Evolutionary conservation across 2,329 filamentous ascomycete species (phyloP).

Genomic region (Colletotrichum tropicale): DNA sequence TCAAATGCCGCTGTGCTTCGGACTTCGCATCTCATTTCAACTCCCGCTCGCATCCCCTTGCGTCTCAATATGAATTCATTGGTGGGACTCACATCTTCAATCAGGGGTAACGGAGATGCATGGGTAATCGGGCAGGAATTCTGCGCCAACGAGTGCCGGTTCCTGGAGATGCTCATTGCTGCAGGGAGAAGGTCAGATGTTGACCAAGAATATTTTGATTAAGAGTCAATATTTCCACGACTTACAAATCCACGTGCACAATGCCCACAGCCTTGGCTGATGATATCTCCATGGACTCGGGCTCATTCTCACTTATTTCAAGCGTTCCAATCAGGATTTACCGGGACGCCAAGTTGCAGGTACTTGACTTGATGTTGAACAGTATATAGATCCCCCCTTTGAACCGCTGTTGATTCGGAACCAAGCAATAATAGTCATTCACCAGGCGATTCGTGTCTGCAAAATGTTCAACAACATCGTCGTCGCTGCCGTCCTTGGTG

Average conservation of each 20-base stretch:
- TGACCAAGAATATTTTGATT: background rate
- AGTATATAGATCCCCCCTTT: background rate
- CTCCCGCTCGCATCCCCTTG: background rate
- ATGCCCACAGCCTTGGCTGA: background rate
- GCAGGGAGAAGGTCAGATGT: background rate
- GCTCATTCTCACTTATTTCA: background rate
- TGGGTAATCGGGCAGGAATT: background rate
- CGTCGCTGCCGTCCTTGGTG: background rate
- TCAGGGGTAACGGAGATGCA: background rate
- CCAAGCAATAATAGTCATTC: too few species aligned
- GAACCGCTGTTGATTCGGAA: too few species aligned
- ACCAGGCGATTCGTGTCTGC: too few species aligned
- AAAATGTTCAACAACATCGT: background rate
- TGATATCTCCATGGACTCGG: background rate
- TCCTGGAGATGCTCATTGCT: background rate
- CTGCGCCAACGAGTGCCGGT: background rate
- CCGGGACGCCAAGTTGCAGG: rapidly evolving
- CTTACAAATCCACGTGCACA: background rate
- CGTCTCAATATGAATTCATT: background rate
- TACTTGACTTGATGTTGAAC: rapidly evolving
- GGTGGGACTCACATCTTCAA: background rate
- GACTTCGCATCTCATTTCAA: background rate
- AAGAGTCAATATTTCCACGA: background rate
- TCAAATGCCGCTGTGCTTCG: background rate
- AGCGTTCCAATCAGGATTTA: background rate